These are phyloP conservation scores for Pontederia paniculata DNA, from an alignment of 176 grass and related monocot species.

Conservation along the genomic window DNA sequence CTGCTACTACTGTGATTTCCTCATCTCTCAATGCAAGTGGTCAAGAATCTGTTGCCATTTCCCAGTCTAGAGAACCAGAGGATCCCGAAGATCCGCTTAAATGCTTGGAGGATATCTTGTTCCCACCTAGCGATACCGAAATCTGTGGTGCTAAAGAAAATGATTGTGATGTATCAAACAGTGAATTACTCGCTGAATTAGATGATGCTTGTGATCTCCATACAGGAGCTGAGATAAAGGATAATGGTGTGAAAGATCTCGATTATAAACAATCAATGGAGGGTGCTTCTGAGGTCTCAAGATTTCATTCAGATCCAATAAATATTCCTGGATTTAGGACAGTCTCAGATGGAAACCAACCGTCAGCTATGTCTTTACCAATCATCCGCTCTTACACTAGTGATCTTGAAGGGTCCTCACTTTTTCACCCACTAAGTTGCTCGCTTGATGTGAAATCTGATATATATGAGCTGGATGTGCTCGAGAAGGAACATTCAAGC, in stretches of 20 bases:
- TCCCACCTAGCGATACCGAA: conserved; percentile 57
- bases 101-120: conserved; percentile 59
- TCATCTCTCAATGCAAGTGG: conserved; percentile 13
- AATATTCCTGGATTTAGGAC: conserved; percentile 35
- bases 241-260: conserved; percentile 17
- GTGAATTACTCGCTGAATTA: conserved; percentile 16
- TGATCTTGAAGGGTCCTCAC: conserved; percentile 52
- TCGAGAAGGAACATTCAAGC: conserved; percentile 20
- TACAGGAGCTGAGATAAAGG: conserved; percentile 29
- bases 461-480: conserved; percentile 26
- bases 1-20: conserved; percentile 12
- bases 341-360: conserved; percentile 20
- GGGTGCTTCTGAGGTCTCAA: conserved; percentile 23
- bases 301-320: conserved; percentile 41
- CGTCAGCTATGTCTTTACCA: conserved; percentile 57
- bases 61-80: conserved; percentile 22
- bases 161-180: conserved; percentile 12
- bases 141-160: conserved; percentile 41
- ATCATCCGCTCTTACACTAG: conserved; percentile 49
- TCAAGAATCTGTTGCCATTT: conserved; percentile 5
- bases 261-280: conserved; percentile 16
- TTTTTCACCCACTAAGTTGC: conserved; percentile 43
- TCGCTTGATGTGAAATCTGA: conserved; percentile 35
- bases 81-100: conserved; percentile 27
- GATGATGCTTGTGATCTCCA: conserved; percentile 17